Conservation (phyloP, 192 early-diverging fungal species). For the Umbelopsis isabellina region DNA sequence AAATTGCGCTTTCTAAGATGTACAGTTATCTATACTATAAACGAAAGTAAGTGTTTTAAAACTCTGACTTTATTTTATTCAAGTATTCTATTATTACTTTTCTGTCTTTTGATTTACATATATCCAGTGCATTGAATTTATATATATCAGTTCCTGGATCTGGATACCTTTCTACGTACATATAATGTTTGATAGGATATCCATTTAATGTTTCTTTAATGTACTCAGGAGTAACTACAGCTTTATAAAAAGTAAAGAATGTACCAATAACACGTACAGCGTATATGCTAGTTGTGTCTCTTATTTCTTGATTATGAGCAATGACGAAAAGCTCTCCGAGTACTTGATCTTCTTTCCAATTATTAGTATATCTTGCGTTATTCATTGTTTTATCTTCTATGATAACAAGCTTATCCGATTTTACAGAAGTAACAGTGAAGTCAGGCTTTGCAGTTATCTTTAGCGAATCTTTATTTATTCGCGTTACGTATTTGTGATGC, state of each 20-base stretch:
- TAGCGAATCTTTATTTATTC: neutral
- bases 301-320: constrained; percentile 7
- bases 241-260: constrained; percentile 18
- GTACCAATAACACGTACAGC: constrained; percentile 18
- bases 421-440: neutral
- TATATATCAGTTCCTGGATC: neutral
- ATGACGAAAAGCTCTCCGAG: neutral
- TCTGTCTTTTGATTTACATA: constrained; percentile 1
- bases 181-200: constrained; percentile 6
- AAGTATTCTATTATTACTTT: constrained; percentile 17
- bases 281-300: neutral
- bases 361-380: constrained; percentile 10
- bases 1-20: neutral
- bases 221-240: neutral
- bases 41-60: neutral
- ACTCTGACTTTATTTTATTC: neutral
- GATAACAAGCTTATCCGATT: constrained; percentile 2
- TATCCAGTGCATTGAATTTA: constrained; percentile 8
- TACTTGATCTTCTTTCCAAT: constrained; percentile 15
- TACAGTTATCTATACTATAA: neutral
- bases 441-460: constrained; percentile 9
- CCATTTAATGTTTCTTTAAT: constrained; percentile 11
- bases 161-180: constrained; percentile 4
- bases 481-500: neutral
- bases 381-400: constrained; percentile 13